Evolutionary conservation across 495 filamentous ascomycete genomes (phyloP).

Genomic region (Lasiosphaeria hispida): DNA sequence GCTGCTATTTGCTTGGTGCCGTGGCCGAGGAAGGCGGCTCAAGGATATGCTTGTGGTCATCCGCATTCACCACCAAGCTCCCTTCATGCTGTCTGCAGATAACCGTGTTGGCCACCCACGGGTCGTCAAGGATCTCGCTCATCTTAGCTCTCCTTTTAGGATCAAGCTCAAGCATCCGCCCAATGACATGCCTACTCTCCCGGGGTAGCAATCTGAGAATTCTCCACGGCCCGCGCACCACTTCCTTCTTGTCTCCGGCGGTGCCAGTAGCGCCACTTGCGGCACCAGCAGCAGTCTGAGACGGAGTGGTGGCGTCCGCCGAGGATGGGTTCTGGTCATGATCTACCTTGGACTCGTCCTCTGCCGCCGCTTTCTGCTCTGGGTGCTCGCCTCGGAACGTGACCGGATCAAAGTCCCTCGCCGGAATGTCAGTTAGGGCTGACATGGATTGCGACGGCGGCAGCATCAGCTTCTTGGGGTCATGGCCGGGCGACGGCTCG

Average conservation of each 20-base stretch:
- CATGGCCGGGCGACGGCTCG: conserved; percentile 58
- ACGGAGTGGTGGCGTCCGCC: background rate
- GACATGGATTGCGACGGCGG: conserved; percentile 38
- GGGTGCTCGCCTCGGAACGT: conserved; percentile 14
- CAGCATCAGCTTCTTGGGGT: conserved; percentile 44
- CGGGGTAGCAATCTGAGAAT: conserved; percentile 87
- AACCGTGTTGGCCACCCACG: conserved; percentile 77
- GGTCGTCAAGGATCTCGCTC: conserved; percentile 79
- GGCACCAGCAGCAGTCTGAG: background rate
- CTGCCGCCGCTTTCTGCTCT: conserved; percentile 16
- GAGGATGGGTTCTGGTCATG: conserved; percentile 21
- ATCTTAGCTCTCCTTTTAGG: conserved; percentile 81
- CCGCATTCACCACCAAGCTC: conserved; percentile 44
- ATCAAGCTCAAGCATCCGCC: conserved; percentile 87
- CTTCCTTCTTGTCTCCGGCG: conserved; percentile 62
- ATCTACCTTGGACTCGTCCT: conserved; percentile 12
- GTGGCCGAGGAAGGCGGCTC: conserved; percentile 47
- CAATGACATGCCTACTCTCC: conserved; percentile 85
- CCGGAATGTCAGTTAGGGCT: conserved; percentile 34
- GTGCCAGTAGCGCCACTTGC: conserved; percentile 14
- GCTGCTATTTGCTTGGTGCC: background rate
- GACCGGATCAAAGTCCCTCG: conserved; percentile 38
- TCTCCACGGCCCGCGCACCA: conserved; percentile 91
- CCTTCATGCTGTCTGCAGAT: conserved; percentile 52
- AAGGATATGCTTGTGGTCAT: conserved; percentile 53